Evolutionary conservation across 208 protist genomes (phyloP).

Genomic region (Trypanosomatidae sp.): DNA sequence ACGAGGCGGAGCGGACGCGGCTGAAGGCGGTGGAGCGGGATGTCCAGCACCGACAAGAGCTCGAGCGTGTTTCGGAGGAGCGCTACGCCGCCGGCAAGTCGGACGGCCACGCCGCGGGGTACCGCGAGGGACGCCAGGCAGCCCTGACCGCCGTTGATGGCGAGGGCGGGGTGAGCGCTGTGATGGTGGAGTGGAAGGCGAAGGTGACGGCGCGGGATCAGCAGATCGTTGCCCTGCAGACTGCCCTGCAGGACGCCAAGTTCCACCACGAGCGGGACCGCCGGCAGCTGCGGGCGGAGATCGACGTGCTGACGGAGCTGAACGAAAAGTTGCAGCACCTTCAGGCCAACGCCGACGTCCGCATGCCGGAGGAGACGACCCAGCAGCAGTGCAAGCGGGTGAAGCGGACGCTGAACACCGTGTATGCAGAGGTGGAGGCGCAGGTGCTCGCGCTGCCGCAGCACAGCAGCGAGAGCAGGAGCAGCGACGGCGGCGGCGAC

Average conservation of each 20-base stretch:
- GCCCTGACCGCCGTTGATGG: conserved; percentile 5
- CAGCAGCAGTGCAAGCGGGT: conserved; percentile 45
- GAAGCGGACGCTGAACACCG: conserved; percentile 53
- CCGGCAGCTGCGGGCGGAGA: conserved; percentile 47
- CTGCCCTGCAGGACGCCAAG: conserved; percentile 43
- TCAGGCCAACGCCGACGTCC: conserved; percentile 21
- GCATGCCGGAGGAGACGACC: conserved; percentile 24
- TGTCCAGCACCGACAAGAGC: conserved; percentile 41
- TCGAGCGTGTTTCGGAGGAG: conserved; percentile 40
- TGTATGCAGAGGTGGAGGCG: conserved; percentile 45
- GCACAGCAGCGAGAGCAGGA: neutral
- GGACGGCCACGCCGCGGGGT: conserved; percentile 39
- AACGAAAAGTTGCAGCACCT: conserved; percentile 36
- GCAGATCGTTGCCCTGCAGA: conserved; percentile 35
- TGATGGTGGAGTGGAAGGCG: conserved; percentile 26
- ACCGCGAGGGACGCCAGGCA: conserved; percentile 21
- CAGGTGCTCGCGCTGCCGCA: conserved; percentile 25
- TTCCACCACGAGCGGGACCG: conserved; percentile 44
- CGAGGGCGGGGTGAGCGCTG: conserved; percentile 12
- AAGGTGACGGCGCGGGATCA: conserved; percentile 39
- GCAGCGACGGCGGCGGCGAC: neutral
- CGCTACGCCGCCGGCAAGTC: conserved; percentile 42
- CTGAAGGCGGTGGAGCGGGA: conserved; percentile 56
- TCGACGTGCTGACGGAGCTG: conserved; percentile 46
- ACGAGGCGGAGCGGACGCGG: conserved; percentile 57